Conservation (phyloP, 192 early-diverging fungal species). For the Piromyces finnis region DNA sequence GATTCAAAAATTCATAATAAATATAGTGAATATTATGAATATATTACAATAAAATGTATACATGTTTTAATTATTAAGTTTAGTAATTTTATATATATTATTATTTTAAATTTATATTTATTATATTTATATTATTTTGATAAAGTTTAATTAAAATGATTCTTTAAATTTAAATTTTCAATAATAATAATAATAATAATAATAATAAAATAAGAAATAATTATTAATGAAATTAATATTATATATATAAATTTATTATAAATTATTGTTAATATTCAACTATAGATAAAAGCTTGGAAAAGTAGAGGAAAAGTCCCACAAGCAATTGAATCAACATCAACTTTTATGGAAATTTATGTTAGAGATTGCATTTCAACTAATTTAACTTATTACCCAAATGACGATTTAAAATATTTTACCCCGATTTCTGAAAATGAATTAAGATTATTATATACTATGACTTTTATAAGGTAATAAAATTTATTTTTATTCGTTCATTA, state of each 20-base stretch:
- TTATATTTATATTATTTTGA: too few species aligned
- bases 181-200: too few species aligned
- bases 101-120: too few species aligned
- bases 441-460: slow-evolving; percentile 22
- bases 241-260: background rate
- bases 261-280: background rate
- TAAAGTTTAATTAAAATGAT: too few species aligned
- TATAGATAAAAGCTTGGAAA: slow-evolving; percentile 52
- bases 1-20: too few species aligned
- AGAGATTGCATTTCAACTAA: background rate
- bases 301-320: slow-evolving; percentile 45
- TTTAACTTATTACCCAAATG: background rate
- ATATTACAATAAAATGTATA: too few species aligned
- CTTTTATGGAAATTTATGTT: slow-evolving; percentile 28
- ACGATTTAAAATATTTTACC: background rate
- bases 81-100: too few species aligned
- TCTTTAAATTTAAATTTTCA: too few species aligned
- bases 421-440: slow-evolving; percentile 23
- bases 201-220: too few species aligned
- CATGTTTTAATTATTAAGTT: too few species aligned
- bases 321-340: slow-evolving; percentile 42
- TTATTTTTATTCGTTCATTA: too few species aligned
- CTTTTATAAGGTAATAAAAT: slow-evolving; percentile 17
- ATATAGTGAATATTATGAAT: too few species aligned
- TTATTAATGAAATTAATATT: background rate